Conservation (phyloP, 2,329 filamentous ascomycete genomes). For the Ophiostoma fasciatum region DNA sequence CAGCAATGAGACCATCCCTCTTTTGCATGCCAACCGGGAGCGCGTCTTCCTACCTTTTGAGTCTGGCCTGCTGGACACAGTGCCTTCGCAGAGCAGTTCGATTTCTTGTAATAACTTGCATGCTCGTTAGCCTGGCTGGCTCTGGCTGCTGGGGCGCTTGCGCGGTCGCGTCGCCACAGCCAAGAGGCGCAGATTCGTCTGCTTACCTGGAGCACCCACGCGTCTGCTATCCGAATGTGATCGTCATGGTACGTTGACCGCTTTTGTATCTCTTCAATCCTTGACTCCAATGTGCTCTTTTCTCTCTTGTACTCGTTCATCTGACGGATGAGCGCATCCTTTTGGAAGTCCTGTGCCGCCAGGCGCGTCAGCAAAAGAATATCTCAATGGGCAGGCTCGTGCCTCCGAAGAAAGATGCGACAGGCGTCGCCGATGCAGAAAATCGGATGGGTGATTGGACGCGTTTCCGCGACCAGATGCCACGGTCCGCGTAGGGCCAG, state of each 20-base stretch:
- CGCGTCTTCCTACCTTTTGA: constrained; percentile 23
- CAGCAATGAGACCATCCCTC: neutral
- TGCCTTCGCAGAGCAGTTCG: constrained; percentile 39
- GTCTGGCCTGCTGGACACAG: constrained; percentile 26
- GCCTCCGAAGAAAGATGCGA: neutral
- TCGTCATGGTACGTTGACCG: constrained; percentile 75
- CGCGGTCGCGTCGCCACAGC: too few species aligned
- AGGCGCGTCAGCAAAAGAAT: constrained; percentile 16
- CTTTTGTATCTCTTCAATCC: constrained; percentile 67
- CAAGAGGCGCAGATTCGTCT: too few species aligned
- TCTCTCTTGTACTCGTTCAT: constrained; percentile 97
- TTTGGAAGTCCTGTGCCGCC: constrained; percentile 61
- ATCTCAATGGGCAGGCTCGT: neutral
- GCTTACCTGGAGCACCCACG: constrained; percentile 80
- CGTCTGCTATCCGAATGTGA: constrained; percentile 77
- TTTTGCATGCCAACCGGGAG: neutral
- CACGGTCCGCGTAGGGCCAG: too few species aligned
- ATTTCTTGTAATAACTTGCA: constrained; percentile 49
- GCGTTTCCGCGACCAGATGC: too few species aligned
- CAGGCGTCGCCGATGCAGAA: neutral
- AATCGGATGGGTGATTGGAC: too few species aligned
- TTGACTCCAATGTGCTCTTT: constrained; percentile 64
- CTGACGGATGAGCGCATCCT: constrained; percentile 91
- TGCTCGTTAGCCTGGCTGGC: neutral
- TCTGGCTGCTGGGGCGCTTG: too few species aligned